Evolutionary conservation across 2,329 filamentous ascomycete genomes (phyloP).

Genomic region (Harringtonia lauricola): DNA sequence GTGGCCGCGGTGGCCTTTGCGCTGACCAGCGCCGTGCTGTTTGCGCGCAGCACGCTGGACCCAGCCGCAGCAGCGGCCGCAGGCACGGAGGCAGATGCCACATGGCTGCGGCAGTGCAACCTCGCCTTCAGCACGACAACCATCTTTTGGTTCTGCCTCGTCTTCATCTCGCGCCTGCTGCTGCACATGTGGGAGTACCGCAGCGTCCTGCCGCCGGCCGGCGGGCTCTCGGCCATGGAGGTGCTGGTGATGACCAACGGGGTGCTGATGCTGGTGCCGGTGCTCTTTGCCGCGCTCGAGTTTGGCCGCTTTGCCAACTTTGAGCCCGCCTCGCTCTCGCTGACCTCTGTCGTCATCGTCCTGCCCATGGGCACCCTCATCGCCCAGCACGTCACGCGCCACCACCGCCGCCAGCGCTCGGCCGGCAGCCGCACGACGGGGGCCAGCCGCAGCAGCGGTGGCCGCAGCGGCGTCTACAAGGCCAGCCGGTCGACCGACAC

Average conservation of each 20-base stretch:
- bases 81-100: too few relatives aligned
- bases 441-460: not conserved
- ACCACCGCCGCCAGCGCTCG: not conserved
- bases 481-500: conserved; percentile 1
- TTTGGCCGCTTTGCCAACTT: conserved; percentile 30
- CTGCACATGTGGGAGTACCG: conserved; percentile 35
- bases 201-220: conserved; percentile 31
- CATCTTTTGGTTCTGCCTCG: conserved; percentile 38
- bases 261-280: conserved; percentile 44
- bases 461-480: not conserved
- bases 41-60: conserved; percentile 22
- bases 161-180: conserved; percentile 42
- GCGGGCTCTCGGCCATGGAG: conserved; percentile 38
- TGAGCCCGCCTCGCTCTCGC: conserved; percentile 36
- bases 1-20: conserved; percentile 17
- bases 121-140: conserved; percentile 18
- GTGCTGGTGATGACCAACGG: conserved; percentile 45
- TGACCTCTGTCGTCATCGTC: conserved; percentile 38
- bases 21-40: conserved; percentile 24
- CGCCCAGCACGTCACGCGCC: conserved; percentile 29
- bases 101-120: conserved; percentile 28
- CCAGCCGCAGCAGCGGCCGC: too few relatives aligned
- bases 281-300: conserved; percentile 38
- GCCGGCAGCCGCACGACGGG: not conserved
- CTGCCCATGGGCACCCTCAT: conserved; percentile 41